These are phyloP conservation scores for Saccharomyces pastorianus DNA, from an alignment of 1,139 yeast genomes.

Conservation along the genomic window DNA sequence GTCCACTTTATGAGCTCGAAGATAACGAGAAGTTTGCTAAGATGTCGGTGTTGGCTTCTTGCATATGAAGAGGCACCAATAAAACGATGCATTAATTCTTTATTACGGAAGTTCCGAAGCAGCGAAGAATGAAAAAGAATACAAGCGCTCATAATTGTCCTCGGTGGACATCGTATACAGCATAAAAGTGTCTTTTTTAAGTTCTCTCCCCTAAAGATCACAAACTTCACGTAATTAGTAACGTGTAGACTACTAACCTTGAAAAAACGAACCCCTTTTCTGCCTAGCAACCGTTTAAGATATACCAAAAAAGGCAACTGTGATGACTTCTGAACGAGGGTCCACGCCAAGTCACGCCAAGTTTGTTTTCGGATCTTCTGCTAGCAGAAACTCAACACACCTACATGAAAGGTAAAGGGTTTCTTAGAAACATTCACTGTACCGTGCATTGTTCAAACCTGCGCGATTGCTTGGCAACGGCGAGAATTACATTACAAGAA, in stretches of 20 bases:
- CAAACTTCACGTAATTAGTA: background rate
- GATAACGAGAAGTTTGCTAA: background rate
- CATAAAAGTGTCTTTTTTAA: background rate
- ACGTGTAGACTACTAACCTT: background rate
- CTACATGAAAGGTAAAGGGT: background rate
- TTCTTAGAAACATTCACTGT: background rate
- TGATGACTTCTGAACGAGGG: background rate
- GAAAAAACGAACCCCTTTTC: background rate
- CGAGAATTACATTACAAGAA: background rate
- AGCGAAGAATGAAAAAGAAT: background rate
- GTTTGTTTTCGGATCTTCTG: background rate
- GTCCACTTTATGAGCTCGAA: background rate
- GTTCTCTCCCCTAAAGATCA: background rate
- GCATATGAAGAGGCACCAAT: background rate
- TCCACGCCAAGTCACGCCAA: background rate
- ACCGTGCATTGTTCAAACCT: background rate
- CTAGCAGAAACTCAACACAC: background rate
- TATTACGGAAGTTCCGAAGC: background rate
- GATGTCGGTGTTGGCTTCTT: background rate
- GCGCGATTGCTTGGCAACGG: background rate
- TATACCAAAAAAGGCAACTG: background rate
- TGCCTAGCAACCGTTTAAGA: background rate
- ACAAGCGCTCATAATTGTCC: background rate
- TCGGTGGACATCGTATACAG: background rate
- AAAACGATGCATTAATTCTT: background rate